Evolutionary conservation across 768 basidiomycete species (phyloP).

Genomic region (Pilatotrama ljubarskyi): DNA sequence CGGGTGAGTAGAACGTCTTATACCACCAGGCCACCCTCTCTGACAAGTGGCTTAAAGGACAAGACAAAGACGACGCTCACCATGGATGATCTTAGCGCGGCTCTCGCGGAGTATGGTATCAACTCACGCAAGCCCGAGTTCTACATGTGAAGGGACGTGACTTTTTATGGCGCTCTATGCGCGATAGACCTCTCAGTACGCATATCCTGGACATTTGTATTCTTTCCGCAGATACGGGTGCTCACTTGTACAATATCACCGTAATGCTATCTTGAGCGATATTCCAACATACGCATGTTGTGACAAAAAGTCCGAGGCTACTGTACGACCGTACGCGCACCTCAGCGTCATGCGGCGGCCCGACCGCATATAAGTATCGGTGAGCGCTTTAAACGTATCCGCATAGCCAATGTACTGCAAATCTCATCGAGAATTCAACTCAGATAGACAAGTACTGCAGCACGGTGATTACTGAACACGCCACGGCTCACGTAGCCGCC

Average conservation of each 20-base stretch:
- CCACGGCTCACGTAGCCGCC: too few species aligned
- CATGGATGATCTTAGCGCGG: conserved; percentile 95
- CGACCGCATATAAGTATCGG: too few species aligned
- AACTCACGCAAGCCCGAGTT: conserved; percentile 93
- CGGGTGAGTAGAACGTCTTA: conserved; percentile 49
- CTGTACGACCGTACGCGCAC: too few species aligned
- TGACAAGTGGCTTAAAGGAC: conserved; percentile 49
- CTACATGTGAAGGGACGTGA: conserved; percentile 54
- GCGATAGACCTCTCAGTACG: background rate
- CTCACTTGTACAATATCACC: conserved; percentile 20
- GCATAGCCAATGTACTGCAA: too few species aligned
- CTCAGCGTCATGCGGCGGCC: too few species aligned
- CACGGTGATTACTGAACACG: too few species aligned
- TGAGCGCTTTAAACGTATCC: too few species aligned
- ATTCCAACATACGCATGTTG: background rate
- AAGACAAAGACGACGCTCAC: conserved; percentile 92
- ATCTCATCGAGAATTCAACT: too few species aligned
- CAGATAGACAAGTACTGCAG: too few species aligned
- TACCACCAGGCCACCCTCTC: background rate
- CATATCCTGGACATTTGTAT: conserved; percentile 9
- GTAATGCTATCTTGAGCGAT: conserved; percentile 14
- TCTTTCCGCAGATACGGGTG: background rate
- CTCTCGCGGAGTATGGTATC: conserved; percentile 94
- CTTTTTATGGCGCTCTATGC: background rate
- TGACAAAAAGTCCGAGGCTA: too few species aligned